These are phyloP conservation scores for Metrosideros polymorpha DNA, from an alignment of 441 rosid genomes.

Conservation along the genomic window DNA sequence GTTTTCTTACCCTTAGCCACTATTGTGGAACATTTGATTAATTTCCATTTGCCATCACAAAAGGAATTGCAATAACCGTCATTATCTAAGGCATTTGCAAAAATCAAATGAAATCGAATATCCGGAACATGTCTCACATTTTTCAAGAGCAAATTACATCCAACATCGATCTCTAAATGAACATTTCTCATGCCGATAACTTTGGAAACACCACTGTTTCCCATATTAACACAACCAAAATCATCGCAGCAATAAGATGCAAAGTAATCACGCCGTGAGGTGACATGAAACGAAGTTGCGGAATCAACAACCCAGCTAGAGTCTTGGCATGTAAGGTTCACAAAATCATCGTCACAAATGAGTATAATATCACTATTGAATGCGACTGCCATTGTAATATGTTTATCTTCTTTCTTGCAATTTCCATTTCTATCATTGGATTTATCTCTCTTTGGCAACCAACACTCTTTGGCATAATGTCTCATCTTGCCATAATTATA, in stretches of 20 bases:
- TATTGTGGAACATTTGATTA: background rate
- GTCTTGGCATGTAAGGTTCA: background rate
- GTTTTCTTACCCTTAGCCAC: background rate
- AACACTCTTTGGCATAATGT: background rate
- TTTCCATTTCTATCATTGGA: background rate
- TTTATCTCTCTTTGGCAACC: background rate
- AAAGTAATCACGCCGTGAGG: background rate
- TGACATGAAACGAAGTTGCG: background rate
- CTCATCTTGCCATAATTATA: background rate
- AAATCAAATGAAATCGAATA: background rate
- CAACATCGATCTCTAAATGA: background rate
- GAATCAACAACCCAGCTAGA: background rate
- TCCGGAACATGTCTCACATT: background rate
- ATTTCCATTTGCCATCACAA: background rate
- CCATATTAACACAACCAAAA: background rate
- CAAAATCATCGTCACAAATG: fast-evolving
- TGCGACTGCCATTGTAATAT: background rate
- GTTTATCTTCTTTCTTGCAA: background rate
- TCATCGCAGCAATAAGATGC: fast-evolving
- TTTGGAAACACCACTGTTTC: background rate
- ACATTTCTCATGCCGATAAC: no score
- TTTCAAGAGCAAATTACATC: background rate
- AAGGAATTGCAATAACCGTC: background rate
- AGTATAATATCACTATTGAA: background rate
- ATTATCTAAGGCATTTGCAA: background rate